Conservation (phyloP, 2,329 filamentous ascomycete species). For the Trichoderma lentiforme region DNA sequence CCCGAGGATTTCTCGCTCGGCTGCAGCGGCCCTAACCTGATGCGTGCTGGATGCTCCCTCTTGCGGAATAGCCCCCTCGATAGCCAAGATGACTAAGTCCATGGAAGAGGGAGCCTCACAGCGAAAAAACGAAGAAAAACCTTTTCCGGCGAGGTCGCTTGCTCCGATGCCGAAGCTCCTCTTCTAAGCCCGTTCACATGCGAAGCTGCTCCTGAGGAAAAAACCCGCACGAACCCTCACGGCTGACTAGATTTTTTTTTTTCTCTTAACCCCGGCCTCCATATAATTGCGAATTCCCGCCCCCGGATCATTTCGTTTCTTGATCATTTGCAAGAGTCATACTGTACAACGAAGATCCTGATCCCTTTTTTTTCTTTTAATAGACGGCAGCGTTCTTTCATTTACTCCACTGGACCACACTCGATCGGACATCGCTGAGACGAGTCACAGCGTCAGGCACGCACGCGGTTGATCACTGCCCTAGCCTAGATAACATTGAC, state of each 20-base stretch:
- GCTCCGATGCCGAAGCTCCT: slow-evolving; percentile 12
- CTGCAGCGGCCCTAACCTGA: slow-evolving; percentile 1
- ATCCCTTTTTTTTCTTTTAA: neutral
- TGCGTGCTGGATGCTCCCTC: slow-evolving; percentile 17
- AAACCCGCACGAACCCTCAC: slow-evolving; percentile 2
- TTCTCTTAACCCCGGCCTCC: neutral
- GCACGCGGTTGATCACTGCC: slow-evolving; percentile 16
- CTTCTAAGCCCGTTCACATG: slow-evolving; percentile 5
- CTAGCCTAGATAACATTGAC: slow-evolving; percentile 14
- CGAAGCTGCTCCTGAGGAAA: neutral
- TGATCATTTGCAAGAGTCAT: neutral
- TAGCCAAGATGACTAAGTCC: neutral
- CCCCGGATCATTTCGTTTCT: neutral
- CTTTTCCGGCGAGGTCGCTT: slow-evolving; percentile 2
- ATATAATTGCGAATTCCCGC: neutral
- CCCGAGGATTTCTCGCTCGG: slow-evolving; percentile 32
- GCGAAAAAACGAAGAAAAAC: neutral
- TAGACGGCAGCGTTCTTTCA: neutral
- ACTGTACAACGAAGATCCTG: neutral
- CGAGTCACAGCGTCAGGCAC: slow-evolving; percentile 2
- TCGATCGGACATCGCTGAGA: neutral
- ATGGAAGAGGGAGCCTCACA: neutral
- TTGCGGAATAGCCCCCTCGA: neutral
- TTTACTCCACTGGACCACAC: neutral
- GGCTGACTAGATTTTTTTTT: slow-evolving; percentile 4